phyloP scores from a whole-genome alignment of 805 yeast species.

The Suhomyces tanzawaensis region DNA sequence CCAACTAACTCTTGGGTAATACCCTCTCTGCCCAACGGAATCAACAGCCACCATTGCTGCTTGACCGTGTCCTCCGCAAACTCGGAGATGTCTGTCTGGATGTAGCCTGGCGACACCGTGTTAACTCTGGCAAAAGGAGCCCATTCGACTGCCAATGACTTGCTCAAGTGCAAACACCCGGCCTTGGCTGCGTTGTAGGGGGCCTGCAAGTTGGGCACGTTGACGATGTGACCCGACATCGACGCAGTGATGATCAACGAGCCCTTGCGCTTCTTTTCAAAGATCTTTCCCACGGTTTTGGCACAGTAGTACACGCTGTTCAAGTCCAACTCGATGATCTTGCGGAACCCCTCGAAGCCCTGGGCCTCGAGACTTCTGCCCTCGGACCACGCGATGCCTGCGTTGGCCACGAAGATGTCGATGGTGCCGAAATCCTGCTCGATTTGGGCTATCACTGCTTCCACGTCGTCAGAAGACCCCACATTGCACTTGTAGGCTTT shows the following conservation, averaged over 20 bases:
- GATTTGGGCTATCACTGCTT: slow-evolving; percentile 47
- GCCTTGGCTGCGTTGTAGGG: slow-evolving; percentile 50
- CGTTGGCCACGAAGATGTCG: slow-evolving; percentile 85
- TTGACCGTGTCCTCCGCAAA: slow-evolving; percentile 34
- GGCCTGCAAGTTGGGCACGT: slow-evolving; percentile 45
- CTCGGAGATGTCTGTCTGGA: slow-evolving; percentile 38
- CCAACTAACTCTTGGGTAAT: slow-evolving; percentile 44
- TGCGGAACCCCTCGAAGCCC: slow-evolving; percentile 34
- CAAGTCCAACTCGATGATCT: slow-evolving; percentile 39
- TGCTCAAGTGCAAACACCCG: slow-evolving; percentile 41
- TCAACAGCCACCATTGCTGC: slow-evolving; percentile 38
- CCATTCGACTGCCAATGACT: slow-evolving; percentile 47
- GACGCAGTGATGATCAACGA: slow-evolving; percentile 45
- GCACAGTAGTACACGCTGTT: slow-evolving; percentile 45
- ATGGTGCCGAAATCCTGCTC: slow-evolving; percentile 72
- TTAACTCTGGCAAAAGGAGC: slow-evolving; percentile 46
- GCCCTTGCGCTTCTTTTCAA: slow-evolving; percentile 39
- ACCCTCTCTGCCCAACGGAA: slow-evolving; percentile 48
- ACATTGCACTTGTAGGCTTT: slow-evolving; percentile 66
- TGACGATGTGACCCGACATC: slow-evolving; percentile 48
- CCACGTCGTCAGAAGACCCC: slow-evolving; percentile 49
- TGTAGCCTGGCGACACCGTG: slow-evolving; percentile 44
- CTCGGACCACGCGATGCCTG: slow-evolving; percentile 53
- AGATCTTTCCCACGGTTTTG: slow-evolving; percentile 39
- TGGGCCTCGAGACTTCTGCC: slow-evolving; percentile 48